Base-by-base conservation (phyloP, 2,329 filamentous ascomycete species). In the Akanthomyces dipterigenus region DNA sequence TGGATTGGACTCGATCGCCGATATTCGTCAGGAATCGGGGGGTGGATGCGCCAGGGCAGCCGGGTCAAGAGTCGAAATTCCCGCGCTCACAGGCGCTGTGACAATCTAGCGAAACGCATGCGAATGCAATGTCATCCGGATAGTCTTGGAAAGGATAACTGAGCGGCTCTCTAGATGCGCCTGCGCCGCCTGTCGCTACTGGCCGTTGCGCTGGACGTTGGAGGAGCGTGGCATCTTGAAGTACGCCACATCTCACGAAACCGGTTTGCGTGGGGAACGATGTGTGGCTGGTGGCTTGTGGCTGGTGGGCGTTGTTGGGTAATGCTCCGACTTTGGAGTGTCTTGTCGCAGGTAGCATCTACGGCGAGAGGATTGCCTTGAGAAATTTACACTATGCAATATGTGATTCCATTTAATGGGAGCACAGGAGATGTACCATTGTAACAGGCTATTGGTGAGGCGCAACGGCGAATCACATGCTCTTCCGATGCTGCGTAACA, bases 161-260 rank as follows among this genome's bases (percentile, higher is more conserved):
- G 31, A 38, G 24, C 9, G 50, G 16, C 20, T 18, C 28, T 40
- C 20, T 16, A 38, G 18, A 43, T 36, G 28, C 40, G 8, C 40
- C 22, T 48, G 31, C 40, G 49, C 42, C 31, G 36, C 24, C 22
- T 46, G 40, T 48, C 58, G 50, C 40, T 22, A 16, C n/a, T 20
- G n/a, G 42, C 38, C 22, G 58, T 31, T 60, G 58, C 38, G n/a
- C 31, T 55, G 14, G 20, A 31, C 11, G 57, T 51, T 55, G 16
- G 40, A 18, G 57, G 16, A 36, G 20, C 38, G 34, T 60, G 58
- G 58, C 42, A 60, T 48, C 50, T 60, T 60, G 49, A 42, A 54
- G 28, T 55, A 24, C 58, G 58, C 58, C 58, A 60, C 58, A 60
- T 28, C 56, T 18, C 56, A 60, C 56, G 56, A 60, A 48, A 60